A percentile compares a stretch with the other conserved stretches of the same genome.
These are phyloP conservation scores for Dichotomocladium elegans DNA, from an alignment of 371 early-diverging fungal species.

Conservation along the genomic window DNA sequence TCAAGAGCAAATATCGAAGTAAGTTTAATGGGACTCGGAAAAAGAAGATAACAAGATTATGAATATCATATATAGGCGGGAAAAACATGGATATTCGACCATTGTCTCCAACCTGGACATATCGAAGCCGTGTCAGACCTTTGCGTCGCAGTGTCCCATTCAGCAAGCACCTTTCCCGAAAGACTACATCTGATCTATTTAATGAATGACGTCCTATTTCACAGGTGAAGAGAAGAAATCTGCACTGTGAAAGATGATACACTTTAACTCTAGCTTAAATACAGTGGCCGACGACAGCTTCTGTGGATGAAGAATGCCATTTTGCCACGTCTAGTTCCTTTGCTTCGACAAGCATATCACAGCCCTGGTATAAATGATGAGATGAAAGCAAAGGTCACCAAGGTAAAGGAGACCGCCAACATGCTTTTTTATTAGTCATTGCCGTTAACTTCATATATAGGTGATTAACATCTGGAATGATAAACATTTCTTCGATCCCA, in stretches of 20 bases:
- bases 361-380: slow-evolving; percentile 36
- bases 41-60: background rate
- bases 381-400: slow-evolving; percentile 48
- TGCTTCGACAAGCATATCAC: slow-evolving; percentile 53
- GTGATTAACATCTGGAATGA: slow-evolving; percentile 56
- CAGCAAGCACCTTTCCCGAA: slow-evolving; percentile 46
- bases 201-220: slow-evolving; percentile 56
- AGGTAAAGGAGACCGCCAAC: slow-evolving; percentile 29
- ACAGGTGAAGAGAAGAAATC: slow-evolving; percentile 35
- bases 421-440: background rate
- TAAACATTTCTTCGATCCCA: slow-evolving; percentile 41
- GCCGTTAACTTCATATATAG: slow-evolving; percentile 15
- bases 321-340: slow-evolving; percentile 43
- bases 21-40: slow-evolving; percentile 1
- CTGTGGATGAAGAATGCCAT: slow-evolving; percentile 56
- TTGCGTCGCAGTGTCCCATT: slow-evolving; percentile 40
- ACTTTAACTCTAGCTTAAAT: background rate
- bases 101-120: slow-evolving; percentile 43
- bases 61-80: slow-evolving; percentile 37
- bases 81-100: slow-evolving; percentile 56
- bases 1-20: slow-evolving; percentile 63
- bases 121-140: slow-evolving; percentile 36
- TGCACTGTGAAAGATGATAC: background rate
- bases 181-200: slow-evolving; percentile 57
- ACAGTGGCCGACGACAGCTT: slow-evolving; percentile 48